A percentile compares a stretch with the other conserved stretches of the same genome.
Evolutionary conservation across 2,329 filamentous ascomycete genomes (phyloP).

Genomic region (Chaetomiaceae sp.): DNA sequence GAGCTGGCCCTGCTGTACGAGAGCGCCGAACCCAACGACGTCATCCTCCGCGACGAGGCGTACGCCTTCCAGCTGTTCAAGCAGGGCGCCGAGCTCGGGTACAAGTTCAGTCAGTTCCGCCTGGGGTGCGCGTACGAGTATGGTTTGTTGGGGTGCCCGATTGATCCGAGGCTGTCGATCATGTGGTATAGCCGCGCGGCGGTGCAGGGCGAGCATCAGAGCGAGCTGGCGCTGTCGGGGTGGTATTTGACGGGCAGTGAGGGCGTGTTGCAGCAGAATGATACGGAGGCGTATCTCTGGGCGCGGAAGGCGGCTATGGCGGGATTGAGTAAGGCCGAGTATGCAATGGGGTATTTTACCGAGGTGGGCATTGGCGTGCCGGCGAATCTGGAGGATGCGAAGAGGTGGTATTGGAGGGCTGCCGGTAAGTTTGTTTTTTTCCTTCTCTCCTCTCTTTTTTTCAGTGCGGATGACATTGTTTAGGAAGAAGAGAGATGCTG

Average conservation of each 20-base stretch:
- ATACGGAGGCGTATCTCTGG: slow-evolving; percentile 96
- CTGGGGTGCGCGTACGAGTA: slow-evolving; percentile 88
- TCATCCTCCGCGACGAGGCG: slow-evolving; percentile 72
- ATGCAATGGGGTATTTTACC: slow-evolving; percentile 97
- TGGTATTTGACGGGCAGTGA: slow-evolving; percentile 94
- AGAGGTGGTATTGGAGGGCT: slow-evolving; percentile 96
- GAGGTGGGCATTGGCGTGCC: slow-evolving; percentile 89
- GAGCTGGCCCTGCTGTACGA: slow-evolving; percentile 70
- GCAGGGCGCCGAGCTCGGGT: slow-evolving; percentile 81
- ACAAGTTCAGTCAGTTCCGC: slow-evolving; percentile 91
- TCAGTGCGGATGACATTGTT: slow-evolving; percentile 34
- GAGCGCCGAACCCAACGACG: slow-evolving; percentile 61
- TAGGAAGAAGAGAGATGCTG: slow-evolving; percentile 1
- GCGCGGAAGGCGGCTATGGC: slow-evolving; percentile 86
- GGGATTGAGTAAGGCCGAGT: slow-evolving; percentile 88
- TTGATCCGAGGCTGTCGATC: slow-evolving; percentile 81
- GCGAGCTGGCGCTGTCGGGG: slow-evolving; percentile 77
- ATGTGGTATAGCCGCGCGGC: slow-evolving; percentile 92
- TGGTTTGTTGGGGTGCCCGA: slow-evolving; percentile 72
- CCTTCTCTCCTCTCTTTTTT: slow-evolving; percentile 44
- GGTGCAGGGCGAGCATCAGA: slow-evolving; percentile 89
- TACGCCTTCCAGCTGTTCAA: slow-evolving; percentile 80
- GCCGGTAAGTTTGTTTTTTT: slow-evolving; percentile 73
- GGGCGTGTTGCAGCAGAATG: slow-evolving; percentile 82
- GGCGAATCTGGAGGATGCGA: slow-evolving; percentile 87